These are phyloP conservation scores for Strobilomyces dryophilus DNA, from an alignment of 768 basidiomycete genomes.

Conservation along the genomic window DNA sequence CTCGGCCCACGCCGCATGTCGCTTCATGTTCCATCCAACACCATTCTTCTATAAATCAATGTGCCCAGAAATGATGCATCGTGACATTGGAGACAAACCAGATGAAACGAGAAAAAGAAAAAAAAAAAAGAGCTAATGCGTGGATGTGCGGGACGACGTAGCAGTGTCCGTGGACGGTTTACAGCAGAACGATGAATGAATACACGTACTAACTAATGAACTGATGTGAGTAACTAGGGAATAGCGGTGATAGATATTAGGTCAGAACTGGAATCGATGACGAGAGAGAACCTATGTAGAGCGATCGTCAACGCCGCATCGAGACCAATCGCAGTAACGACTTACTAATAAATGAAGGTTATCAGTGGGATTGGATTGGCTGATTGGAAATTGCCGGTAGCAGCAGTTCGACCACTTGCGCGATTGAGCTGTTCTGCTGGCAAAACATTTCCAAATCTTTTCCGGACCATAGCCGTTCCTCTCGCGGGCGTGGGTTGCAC, in stretches of 20 bases:
- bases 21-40: neutral
- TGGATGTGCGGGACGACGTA: slow-evolving; percentile 25
- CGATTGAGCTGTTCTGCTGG: slow-evolving; percentile 85
- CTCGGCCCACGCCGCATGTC: neutral
- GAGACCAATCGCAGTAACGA: neutral
- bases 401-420: slow-evolving; percentile 64
- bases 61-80: slow-evolving; percentile 11
- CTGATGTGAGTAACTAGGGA: slow-evolving; percentile 20
- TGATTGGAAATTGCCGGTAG: slow-evolving; percentile 47
- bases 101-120: neutral
- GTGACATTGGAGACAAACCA: slow-evolving; percentile 15
- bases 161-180: slow-evolving; percentile 21
- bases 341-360: slow-evolving; percentile 20
- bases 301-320: slow-evolving; percentile 10
- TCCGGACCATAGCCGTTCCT: slow-evolving; percentile 67
- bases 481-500: slow-evolving; percentile 34
- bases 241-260: slow-evolving; percentile 27
- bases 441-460: slow-evolving; percentile 81
- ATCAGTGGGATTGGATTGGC: slow-evolving; percentile 25
- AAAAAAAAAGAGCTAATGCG: slow-evolving; percentile 15
- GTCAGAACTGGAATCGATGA: slow-evolving; percentile 21
- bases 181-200: slow-evolving; percentile 27
- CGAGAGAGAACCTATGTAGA: slow-evolving; percentile 13
- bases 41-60: neutral
- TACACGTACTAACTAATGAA: slow-evolving; percentile 29